These are phyloP conservation scores for Tagetes erecta DNA, from an alignment of 129 eudicot species.

Conservation along the genomic window DNA sequence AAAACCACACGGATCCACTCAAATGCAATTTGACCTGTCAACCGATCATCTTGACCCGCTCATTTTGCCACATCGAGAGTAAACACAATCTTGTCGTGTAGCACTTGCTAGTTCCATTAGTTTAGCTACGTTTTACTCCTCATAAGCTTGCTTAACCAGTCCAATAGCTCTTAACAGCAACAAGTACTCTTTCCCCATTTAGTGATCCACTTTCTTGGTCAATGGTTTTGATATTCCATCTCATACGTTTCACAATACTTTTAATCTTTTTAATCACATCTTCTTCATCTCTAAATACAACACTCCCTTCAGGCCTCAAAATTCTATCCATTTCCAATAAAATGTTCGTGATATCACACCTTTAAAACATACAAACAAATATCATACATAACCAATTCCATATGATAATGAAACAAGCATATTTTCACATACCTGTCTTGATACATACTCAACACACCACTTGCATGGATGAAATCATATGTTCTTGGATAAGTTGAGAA, in stretches of 20 bases:
- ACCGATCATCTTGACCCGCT: background rate
- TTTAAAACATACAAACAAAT: constrained; percentile 36
- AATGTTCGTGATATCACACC: constrained; percentile 76
- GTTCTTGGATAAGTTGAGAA: constrained; percentile 90
- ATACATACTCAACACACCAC: constrained; percentile 67
- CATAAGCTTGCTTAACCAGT: constrained; percentile 44
- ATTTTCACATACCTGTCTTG: constrained; percentile 58
- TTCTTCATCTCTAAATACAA: constrained; percentile 69
- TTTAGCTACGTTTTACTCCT: constrained; percentile 1
- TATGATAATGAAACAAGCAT: background rate
- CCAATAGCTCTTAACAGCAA: constrained; percentile 76
- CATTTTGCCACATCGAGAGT: background rate
- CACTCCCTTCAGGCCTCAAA: constrained; percentile 82
- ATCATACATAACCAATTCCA: constrained; percentile 6
- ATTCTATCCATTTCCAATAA: constrained; percentile 91
- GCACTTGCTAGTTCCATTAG: background rate
- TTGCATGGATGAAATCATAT: constrained; percentile 86
- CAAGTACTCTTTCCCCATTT: constrained; percentile 60
- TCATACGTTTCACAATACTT: constrained; percentile 64
- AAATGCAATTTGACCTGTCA: background rate
- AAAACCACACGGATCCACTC: background rate
- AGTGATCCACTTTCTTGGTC: constrained; percentile 81
- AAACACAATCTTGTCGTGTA: background rate
- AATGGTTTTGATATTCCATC: constrained; percentile 58
- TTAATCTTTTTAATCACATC: constrained; percentile 67